These are phyloP conservation scores for Lichtheimia ramosa DNA, from an alignment of 371 early-diverging fungal species.

Conservation along the genomic window DNA sequence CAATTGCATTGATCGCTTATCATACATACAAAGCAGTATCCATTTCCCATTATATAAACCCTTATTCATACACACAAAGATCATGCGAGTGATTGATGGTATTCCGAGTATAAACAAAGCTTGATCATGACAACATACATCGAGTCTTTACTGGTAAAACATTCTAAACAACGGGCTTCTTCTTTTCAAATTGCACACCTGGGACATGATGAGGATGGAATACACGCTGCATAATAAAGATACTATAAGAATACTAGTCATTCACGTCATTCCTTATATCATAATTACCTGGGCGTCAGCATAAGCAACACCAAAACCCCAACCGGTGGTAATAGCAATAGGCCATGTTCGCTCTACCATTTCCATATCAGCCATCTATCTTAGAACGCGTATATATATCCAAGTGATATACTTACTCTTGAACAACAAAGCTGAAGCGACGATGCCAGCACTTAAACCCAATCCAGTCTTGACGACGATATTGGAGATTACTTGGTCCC, in stretches of 20 bases:
- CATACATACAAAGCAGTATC: no score
- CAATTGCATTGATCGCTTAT: no score
- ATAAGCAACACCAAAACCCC: constrained; percentile 85
- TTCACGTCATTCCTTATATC: neutral
- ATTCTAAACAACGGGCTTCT: constrained; percentile 44
- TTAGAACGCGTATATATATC: neutral
- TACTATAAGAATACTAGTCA: neutral
- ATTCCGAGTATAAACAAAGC: no score
- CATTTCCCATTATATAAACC: no score
- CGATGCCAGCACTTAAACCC: constrained; percentile 86
- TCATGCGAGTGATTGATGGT: no score
- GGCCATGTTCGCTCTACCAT: constrained; percentile 84
- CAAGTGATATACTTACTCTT: constrained; percentile 63
- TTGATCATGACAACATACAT: no score
- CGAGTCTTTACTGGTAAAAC: no score
- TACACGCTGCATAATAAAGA: constrained; percentile 32
- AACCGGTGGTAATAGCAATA: constrained; percentile 84
- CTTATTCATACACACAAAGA: no score
- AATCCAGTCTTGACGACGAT: constrained; percentile 83
- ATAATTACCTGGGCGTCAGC: constrained; percentile 76
- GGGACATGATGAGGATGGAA: constrained; percentile 51
- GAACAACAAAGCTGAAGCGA: constrained; percentile 86
- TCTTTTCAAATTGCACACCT: constrained; percentile 46
- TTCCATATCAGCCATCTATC: neutral
- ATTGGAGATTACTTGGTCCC: constrained; percentile 89